Conservation (phyloP, 345 rosid species). For the Hypericum androsaemum region DNA sequence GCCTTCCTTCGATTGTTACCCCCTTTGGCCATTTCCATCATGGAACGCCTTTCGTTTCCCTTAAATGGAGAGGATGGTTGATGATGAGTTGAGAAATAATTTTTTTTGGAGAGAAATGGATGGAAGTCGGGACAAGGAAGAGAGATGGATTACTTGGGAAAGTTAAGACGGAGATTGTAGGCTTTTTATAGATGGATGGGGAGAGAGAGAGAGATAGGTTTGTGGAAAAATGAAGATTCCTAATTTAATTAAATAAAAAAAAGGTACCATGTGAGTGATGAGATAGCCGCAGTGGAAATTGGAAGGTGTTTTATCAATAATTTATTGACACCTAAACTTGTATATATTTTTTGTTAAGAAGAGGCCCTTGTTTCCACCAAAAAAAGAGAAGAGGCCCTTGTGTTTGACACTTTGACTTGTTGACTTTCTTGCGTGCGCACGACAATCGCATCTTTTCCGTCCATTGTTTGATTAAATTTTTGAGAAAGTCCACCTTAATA, state of each 20-base stretch:
- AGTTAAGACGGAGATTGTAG: slow-evolving; percentile 30
- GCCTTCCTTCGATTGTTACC: slow-evolving; percentile 15
- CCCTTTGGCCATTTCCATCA: slow-evolving; percentile 31
- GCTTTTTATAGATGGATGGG: slow-evolving; percentile 20
- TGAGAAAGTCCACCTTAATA: too few relatives aligned
- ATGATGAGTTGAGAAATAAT: slow-evolving; percentile 12
- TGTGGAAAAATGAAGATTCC: neutral
- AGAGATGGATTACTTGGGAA: slow-evolving; percentile 27
- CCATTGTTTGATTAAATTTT: too few relatives aligned
- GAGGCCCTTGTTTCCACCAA: too few relatives aligned
- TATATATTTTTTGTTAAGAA: too few relatives aligned
- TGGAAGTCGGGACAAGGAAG: slow-evolving; percentile 18
- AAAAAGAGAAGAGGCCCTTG: too few relatives aligned
- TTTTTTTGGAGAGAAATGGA: slow-evolving; percentile 17
- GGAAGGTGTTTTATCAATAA: slow-evolving; percentile 8
- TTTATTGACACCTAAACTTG: too few relatives aligned
- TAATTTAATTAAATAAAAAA: neutral
- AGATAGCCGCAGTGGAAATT: slow-evolving; percentile 32
- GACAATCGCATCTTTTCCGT: too few relatives aligned
- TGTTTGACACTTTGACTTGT: too few relatives aligned
- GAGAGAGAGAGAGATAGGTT: slow-evolving; percentile 10
- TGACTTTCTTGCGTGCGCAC: too few relatives aligned
- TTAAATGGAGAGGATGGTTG: slow-evolving; percentile 23
- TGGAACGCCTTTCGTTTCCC: neutral
- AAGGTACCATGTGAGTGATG: slow-evolving; percentile 15